Base-by-base conservation (phyloP, 1,139 yeast genomes). In the Candida sp. region DNA sequence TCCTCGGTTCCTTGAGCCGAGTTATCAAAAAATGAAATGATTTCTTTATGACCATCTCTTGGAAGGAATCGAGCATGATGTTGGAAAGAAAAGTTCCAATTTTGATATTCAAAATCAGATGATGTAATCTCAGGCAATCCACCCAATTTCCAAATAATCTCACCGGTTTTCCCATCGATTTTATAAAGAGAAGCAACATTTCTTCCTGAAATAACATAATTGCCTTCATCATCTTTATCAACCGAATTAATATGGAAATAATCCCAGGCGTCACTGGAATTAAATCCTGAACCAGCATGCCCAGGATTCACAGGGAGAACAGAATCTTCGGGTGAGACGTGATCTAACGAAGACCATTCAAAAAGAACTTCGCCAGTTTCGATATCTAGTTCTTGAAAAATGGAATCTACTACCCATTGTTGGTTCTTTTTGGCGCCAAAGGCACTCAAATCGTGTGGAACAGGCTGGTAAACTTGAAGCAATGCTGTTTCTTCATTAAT, bases 171-270 rank as follows among this genome's bases (percentile, higher is more conserved):
- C 7, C 73, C 73, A 49, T 60, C 54, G 35, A 68, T 51, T 43
- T 68, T 68, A 49, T 64, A 68, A 23, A 67, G 45, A 4, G 73
- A 52, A 21, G 72, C 63, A 35, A 63, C 57, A 49, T 68, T 62
- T 49, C 75, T 58, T 4, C 72, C 66, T 3, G 71, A 66, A 19
- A 69, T 39, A 25, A 68, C 44, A 48, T 66, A 69, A 47, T 68
- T 63, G 9, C 73, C 73, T 37, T 63, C 49, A 11, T 52, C 61
- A 49, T 68, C 71, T 45, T 69, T 69, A 43, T 68, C 73, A 32
- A 68, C 69, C 1, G 74, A 68, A 43, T 69, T 69, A 46, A 68
- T 66, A 46, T 69, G 75, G 58, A 69, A 66, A 47, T 64, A 69
- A 47, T 69, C 75, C 70, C 72, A 69, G 5, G 74, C 73, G 46